phyloP scores from a whole-genome alignment of 495 filamentous ascomycete genomes.

The Aspergillus ellipticus region DNA sequence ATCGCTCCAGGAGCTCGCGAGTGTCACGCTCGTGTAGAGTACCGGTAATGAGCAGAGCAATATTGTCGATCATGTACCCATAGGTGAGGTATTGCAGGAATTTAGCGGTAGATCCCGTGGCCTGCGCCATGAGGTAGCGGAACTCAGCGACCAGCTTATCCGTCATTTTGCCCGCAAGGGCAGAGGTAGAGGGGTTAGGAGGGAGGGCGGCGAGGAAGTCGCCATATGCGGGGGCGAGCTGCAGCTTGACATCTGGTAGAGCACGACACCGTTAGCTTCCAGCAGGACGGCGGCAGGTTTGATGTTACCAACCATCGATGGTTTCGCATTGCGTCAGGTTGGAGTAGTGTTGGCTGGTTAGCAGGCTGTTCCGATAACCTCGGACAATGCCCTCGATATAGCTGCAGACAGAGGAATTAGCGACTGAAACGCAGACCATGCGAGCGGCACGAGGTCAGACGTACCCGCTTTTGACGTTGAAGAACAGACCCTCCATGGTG shows the following conservation, averaged over 20 bases:
- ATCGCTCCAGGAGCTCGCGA: conserved; percentile 88
- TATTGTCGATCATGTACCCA: conserved; percentile 99
- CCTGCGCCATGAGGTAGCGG: conserved; percentile 88
- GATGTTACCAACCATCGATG: conserved; percentile 72
- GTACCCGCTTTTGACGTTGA: conserved; percentile 92
- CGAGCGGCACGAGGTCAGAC: conserved; percentile 13
- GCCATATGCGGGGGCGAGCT: conserved; percentile 93
- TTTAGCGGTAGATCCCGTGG: conserved; percentile 81
- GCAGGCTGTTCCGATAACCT: conserved; percentile 90
- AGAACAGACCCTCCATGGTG: conserved; percentile 91
- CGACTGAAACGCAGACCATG: background rate
- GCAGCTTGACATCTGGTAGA: conserved; percentile 84
- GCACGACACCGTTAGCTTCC: background rate
- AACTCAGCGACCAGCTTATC: conserved; percentile 98
- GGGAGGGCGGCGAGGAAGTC: conserved; percentile 94
- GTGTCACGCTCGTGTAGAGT: conserved; percentile 98
- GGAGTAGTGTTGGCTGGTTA: conserved; percentile 86
- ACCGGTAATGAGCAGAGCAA: conserved; percentile 95
- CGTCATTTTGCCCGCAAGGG: conserved; percentile 89
- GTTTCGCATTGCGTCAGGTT: conserved; percentile 98
- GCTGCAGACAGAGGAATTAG: conserved; percentile 39
- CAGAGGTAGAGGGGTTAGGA: conserved; percentile 93
- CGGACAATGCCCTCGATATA: conserved; percentile 96
- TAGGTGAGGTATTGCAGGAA: conserved; percentile 98
- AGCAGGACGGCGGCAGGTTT: background rate